phyloP scores from a whole-genome alignment of 2,329 filamentous ascomycete species.

The Plenodomus tracheiphilus region DNA sequence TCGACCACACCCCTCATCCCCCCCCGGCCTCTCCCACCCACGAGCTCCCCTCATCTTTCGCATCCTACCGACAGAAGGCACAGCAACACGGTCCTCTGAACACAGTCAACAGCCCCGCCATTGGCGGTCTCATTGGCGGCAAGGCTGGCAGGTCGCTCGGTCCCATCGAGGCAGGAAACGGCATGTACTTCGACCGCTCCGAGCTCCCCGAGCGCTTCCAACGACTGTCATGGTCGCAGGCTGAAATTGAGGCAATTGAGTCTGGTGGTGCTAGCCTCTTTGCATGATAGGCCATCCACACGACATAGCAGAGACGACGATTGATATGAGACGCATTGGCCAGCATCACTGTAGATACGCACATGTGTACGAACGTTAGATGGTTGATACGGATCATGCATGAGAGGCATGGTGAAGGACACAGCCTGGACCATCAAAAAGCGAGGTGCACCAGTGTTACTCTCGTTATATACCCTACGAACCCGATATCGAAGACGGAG shows the following conservation, averaged over 20 bases:
- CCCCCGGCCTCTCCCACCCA: conserved; percentile 73
- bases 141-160: conserved; percentile 71
- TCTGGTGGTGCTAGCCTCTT: conserved; percentile 79
- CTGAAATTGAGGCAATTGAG: conserved; percentile 95
- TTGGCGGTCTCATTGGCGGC: conserved; percentile 57
- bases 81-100: conserved; percentile 75
- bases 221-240: conserved; percentile 70
- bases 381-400: not conserved
- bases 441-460: conserved; percentile 21
- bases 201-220: conserved; percentile 86
- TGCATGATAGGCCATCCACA: conserved; percentile 41
- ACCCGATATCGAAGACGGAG: conserved; percentile 6
- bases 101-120: conserved; percentile 31
- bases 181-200: conserved; percentile 83
- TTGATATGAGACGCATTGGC: not conserved
- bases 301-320: not conserved
- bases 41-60: conserved; percentile 70
- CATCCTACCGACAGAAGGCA: conserved; percentile 75
- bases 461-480: conserved; percentile 37
- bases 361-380: not conserved
- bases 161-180: conserved; percentile 68
- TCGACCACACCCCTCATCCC: conserved; percentile 73
- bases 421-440: conserved; percentile 15
- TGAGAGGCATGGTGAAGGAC: not conserved
- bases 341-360: not conserved